Evolutionary conservation across 169 alveolate species (phyloP), one percentile per base, ranked within the genome.

Genomic region (Eimeria maxima): DNA sequence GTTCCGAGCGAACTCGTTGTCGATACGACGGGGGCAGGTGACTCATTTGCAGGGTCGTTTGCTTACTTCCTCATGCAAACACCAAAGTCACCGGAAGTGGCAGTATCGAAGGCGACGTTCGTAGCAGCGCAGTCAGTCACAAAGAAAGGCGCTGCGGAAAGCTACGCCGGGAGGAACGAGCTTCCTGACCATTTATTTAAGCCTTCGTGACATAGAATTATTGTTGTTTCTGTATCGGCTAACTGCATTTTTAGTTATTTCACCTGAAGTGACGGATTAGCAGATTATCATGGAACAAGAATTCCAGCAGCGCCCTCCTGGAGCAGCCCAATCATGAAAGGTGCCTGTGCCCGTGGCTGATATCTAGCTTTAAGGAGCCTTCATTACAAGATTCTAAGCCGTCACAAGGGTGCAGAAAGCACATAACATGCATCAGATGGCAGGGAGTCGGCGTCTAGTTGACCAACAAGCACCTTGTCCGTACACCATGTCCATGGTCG

Each of bases 11-110:
- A 81, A 33, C 95, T 44, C 20, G 90, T 95, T 22, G 95, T 95
- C 24, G 96, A 96, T 71, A 96, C 97, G 67, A 90, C 93, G 57
- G 97, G 97, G 33, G 97, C 97, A 16, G 97, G 97, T 2, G 97
- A 96, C 53, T 44, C 97, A 29, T 96, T 96, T 76, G 86, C 81
- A 33, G 97, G 97, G 13, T 88, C 96, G 4, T 47, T 96, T 53
- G 95, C 95, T 27, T 78, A 83, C 81, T 90, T 95, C 24, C 57
- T 95, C n/a, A 76, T 78, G 10, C 73, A 55, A 57, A 86, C 50
- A 14, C 87, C 69, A 0, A 38, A 24, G 20, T 22, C 78, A 16
- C 78, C 94, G 45, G 88, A 90, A 20, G 78, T 50, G 27, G 97
- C 96, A 4, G 87, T 78, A 18, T n/a, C 89, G 33, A 60, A 67